Conservation (phyloP, 106 monocot species). For the Phalaenopsis aphrodite region DNA sequence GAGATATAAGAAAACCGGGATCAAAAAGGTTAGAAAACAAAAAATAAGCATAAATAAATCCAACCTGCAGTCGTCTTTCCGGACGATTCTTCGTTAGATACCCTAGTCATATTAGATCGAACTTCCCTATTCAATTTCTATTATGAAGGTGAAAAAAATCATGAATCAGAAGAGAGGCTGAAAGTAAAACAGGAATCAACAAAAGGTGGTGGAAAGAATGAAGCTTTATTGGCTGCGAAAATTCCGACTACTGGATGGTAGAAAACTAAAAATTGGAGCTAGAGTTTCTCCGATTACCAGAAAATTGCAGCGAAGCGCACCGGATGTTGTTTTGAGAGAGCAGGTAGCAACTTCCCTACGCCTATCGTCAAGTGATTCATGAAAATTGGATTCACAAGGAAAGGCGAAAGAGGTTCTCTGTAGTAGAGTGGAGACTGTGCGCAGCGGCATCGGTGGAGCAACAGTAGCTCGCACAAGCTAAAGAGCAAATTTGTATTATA, state of each 20-base stretch:
- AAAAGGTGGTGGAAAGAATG: not conserved
- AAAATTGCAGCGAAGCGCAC: not conserved
- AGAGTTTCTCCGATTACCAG: slow-evolving; percentile 4
- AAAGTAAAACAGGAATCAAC: not conserved
- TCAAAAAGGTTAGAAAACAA: not conserved
- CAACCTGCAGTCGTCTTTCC: not conserved
- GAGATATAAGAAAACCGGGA: not conserved
- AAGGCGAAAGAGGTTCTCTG: not conserved
- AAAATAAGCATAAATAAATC: not conserved
- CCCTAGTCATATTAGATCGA: not conserved
- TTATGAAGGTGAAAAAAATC: not conserved
- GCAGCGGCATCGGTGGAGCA: not conserved
- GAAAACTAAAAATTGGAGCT: not conserved
- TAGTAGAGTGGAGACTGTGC: not conserved
- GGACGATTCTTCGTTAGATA: not conserved
- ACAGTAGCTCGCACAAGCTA: not conserved
- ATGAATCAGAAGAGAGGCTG: not conserved
- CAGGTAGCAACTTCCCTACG: not conserved
- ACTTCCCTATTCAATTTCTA: not conserved
- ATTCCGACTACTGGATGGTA: not conserved
- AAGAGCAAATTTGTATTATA: no score
- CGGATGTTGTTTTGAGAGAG: not conserved
- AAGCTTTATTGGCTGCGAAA: not conserved
- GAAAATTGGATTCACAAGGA: not conserved
- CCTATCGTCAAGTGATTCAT: no score